Conservation (phyloP, 1,284 basidiomycete genomes). For the Rhodotorula sp. region DNA sequence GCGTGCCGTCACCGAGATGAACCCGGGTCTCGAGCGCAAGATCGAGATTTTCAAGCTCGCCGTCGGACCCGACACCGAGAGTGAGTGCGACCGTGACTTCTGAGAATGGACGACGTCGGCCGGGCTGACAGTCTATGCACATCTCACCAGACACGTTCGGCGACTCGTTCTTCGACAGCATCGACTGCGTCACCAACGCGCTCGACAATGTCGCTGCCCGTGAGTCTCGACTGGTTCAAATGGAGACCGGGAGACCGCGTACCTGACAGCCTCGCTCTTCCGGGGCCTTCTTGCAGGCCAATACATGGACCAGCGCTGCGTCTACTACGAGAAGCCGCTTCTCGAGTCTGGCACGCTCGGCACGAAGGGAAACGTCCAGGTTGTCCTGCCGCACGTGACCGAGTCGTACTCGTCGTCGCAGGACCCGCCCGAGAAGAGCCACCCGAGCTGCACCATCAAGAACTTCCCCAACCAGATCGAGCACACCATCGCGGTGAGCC, state of each 20-base stretch:
- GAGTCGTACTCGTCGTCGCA: slow-evolving; percentile 98
- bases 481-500: slow-evolving; percentile 88
- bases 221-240: slow-evolving; percentile 48
- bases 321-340: slow-evolving; percentile 94
- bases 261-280: background rate
- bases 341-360: slow-evolving; percentile 97
- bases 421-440: slow-evolving; percentile 98
- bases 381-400: slow-evolving; percentile 90
- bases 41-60: slow-evolving; percentile 88
- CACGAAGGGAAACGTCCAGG: slow-evolving; percentile 97
- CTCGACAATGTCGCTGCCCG: slow-evolving; percentile 95
- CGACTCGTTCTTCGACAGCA: slow-evolving; percentile 78
- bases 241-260: background rate
- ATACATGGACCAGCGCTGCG: slow-evolving; percentile 99
- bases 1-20: slow-evolving; percentile 92
- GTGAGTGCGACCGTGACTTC: slow-evolving; percentile 55
- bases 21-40: slow-evolving; percentile 84
- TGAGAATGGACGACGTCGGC: background rate
- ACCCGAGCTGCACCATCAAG: slow-evolving; percentile 96
- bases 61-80: slow-evolving; percentile 89
- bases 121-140: background rate
- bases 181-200: slow-evolving; percentile 99
- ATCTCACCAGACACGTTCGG: slow-evolving; percentile 71
- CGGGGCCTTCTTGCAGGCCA: slow-evolving; percentile 49
- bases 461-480: slow-evolving; percentile 99